Conservation (phyloP, 805 yeast species). For the Alloascoidea africana region DNA sequence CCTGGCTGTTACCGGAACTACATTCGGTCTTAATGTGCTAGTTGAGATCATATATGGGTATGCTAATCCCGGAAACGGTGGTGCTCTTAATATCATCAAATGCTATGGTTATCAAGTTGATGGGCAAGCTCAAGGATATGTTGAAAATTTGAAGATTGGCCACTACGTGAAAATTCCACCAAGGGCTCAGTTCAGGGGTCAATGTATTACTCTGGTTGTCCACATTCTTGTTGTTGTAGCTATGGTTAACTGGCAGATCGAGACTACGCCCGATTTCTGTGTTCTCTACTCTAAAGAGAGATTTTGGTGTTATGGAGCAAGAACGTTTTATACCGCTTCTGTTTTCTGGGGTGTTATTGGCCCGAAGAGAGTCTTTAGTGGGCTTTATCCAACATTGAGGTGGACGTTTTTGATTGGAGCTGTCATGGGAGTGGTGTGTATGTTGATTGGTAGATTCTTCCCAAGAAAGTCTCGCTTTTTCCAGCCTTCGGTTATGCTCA, state of each 20-base stretch:
- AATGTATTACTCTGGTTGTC: slow-evolving; percentile 14
- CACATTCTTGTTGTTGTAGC: slow-evolving; percentile 24
- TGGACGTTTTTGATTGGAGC: slow-evolving; percentile 51
- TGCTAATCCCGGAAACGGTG: slow-evolving; percentile 35
- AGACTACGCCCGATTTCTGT: slow-evolving; percentile 18
- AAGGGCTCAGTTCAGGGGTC: slow-evolving; percentile 36
- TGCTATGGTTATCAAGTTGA: slow-evolving; percentile 44
- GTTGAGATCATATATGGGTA: slow-evolving; percentile 33
- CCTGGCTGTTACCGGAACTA: slow-evolving; percentile 24
- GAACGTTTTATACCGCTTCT: slow-evolving; percentile 31
- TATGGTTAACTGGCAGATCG: slow-evolving; percentile 29
- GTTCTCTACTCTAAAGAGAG: slow-evolving; percentile 18
- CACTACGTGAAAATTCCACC: slow-evolving; percentile 49
- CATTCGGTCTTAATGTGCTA: slow-evolving; percentile 20
- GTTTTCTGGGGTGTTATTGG: slow-evolving; percentile 47
- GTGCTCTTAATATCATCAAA: slow-evolving; percentile 35
- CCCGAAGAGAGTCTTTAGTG: slow-evolving; percentile 25
- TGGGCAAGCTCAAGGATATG: slow-evolving; percentile 47
- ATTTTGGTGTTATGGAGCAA: slow-evolving; percentile 26
- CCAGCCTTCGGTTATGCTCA: slow-evolving; percentile 10
- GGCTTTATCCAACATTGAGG: slow-evolving; percentile 43
- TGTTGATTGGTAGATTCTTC: not conserved
- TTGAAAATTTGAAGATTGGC: slow-evolving; percentile 37
- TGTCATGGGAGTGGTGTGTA: not conserved
- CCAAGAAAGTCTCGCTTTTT: slow-evolving; percentile 5